Conservation (phyloP, 768 basidiomycete genomes). For the Naganishia friedmannii region DNA sequence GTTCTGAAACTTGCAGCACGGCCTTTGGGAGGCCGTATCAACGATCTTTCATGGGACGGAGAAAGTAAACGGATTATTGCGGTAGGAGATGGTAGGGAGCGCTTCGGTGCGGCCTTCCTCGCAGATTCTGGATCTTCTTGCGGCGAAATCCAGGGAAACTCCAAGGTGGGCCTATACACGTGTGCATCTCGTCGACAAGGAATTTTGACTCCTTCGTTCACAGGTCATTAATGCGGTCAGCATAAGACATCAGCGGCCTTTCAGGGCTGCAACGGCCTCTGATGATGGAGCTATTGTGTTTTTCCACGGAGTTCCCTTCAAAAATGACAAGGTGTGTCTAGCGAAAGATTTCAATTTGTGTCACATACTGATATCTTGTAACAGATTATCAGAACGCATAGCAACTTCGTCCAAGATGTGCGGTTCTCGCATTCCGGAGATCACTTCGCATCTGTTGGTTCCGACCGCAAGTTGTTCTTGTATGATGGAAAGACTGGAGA, state of each 20-base stretch:
- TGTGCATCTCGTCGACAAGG: neutral
- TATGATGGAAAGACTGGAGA: conserved; percentile 90
- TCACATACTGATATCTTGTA: neutral
- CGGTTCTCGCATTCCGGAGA: conserved; percentile 77
- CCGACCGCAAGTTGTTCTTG: conserved; percentile 76
- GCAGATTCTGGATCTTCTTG: conserved; percentile 49
- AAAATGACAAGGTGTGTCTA: conserved; percentile 69
- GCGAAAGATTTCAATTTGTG: neutral
- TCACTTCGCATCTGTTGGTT: conserved; percentile 81
- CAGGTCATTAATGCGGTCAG: conserved; percentile 83
- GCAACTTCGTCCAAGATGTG: conserved; percentile 88
- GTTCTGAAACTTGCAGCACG: conserved; percentile 59
- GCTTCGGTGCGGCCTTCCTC: conserved; percentile 52
- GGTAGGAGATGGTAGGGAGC: conserved; percentile 87
- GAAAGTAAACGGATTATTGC: conserved; percentile 95
- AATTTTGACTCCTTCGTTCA: neutral
- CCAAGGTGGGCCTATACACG: conserved; percentile 61
- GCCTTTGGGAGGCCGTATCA: conserved; percentile 58
- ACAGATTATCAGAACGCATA: conserved; percentile 76
- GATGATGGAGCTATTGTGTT: conserved; percentile 81
- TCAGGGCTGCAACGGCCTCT: conserved; percentile 79
- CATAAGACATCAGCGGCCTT: conserved; percentile 83
- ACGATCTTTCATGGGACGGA: conserved; percentile 93
- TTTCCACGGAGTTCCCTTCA: conserved; percentile 84
- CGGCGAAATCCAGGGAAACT: conserved; percentile 85